Base-by-base conservation (phyloP, 306 rosid species). In the Heteromeles arbutifolia region DNA sequence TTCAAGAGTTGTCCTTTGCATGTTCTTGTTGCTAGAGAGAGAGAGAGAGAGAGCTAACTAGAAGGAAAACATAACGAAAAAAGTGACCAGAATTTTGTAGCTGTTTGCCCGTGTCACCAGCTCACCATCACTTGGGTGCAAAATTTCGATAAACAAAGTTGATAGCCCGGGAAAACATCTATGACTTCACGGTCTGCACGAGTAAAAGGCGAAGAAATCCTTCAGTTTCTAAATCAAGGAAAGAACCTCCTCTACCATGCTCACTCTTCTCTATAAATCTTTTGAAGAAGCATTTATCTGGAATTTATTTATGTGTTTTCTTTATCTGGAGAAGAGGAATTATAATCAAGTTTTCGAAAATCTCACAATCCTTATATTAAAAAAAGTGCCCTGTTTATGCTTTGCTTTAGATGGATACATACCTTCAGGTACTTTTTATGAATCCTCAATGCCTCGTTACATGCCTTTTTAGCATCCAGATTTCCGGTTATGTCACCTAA, bases 361-460 rank as follows among this genome's bases (percentile, higher is more conserved):
- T 57, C 28, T n/a, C 62, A 57, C 62, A 8, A 57, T 57, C 25
- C 28, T 14, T 26, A n/a, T n/a, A 57, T 22, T 4, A 12, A 59
- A 22, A 0, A 59, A 25, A 59, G 31, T 59, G 31, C 34, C 34
- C 15, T 25, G 34, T 0, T 25, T 59, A 22, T 24, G 65, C 15
- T 25, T 22, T 24, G 65, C 29, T 25, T 59, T 12, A 59, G 65
- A 59, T 12, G 67, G 26, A 12, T 29, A 45, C 41, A 73, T 72
- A 91, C 98, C 92, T 88, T 85, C n/a, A 94, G 69, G 87, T 94
- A 94, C 91, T 88, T 94, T 58, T 88, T 88, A 84, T 94, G 98
- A 81, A 94, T 72, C 87, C 89, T 94, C 88, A 91, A 72, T 58
- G 98, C 97, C 79, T 90, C 94, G 1, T 58, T 77, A 70, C 93